A percentile compares a stretch with the other conserved stretches of the same genome.
These are phyloP conservation scores for Volvox reticuliferus DNA, from an alignment of 139 green algal species.

Conservation along the genomic window DNA sequence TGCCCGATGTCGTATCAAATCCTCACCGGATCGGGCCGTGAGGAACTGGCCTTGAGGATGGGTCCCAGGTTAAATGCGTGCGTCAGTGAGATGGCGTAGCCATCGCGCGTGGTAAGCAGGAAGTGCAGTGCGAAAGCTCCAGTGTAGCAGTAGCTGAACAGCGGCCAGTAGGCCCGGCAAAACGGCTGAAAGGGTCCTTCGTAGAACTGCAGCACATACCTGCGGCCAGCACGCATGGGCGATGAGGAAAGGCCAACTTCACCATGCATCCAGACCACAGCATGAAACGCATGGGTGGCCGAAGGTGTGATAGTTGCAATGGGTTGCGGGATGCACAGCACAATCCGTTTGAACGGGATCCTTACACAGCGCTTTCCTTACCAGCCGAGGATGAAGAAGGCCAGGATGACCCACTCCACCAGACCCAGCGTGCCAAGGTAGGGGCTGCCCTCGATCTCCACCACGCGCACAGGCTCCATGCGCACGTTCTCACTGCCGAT, in stretches of 20 bases:
- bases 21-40: slow-evolving; percentile 40
- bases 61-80: slow-evolving; percentile 42
- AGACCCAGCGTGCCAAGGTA: slow-evolving; percentile 53
- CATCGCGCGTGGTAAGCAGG: slow-evolving; percentile 13
- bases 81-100: slow-evolving; percentile 44
- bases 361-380: background rate
- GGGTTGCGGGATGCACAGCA: no score
- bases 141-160: slow-evolving; percentile 40
- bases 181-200: slow-evolving; percentile 39
- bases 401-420: slow-evolving; percentile 59
- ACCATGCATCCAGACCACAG: slow-evolving; percentile 36
- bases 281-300: no score
- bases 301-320: no score
- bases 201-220: slow-evolving; percentile 51
- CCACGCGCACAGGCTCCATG: slow-evolving; percentile 30
- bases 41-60: slow-evolving; percentile 32
- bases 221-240: background rate
- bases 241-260: background rate
- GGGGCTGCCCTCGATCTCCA: slow-evolving; percentile 56
- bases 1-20: no score
- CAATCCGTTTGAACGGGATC: no score
- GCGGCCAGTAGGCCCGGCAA: slow-evolving; percentile 47
- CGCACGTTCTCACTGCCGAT: slow-evolving; percentile 17
- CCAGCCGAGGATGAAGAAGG: slow-evolving; percentile 48
- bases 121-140: slow-evolving; percentile 29